Conservation (phyloP, 352 stramenopile genomes). For the Blastocystis sp. region DNA sequence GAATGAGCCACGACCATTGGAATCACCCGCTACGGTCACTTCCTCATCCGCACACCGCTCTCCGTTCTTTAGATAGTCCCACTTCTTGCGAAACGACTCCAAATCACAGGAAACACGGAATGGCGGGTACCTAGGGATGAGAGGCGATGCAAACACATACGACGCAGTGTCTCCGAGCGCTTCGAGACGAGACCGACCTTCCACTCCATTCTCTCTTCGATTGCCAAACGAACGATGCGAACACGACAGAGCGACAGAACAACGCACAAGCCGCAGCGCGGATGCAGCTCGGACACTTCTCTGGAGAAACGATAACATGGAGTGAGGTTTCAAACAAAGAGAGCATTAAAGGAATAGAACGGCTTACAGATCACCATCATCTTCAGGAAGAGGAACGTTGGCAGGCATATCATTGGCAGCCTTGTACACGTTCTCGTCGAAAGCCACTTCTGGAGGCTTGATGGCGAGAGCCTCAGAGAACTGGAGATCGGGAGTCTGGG, state of each 20-base stretch:
- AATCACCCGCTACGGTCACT: conserved; percentile 30
- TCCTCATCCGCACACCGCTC: conserved; percentile 17
- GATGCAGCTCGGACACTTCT: background rate
- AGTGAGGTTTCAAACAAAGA: conserved; percentile 4
- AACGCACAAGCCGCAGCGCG: background rate
- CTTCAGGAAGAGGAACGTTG: conserved; percentile 18
- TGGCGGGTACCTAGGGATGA: conserved; percentile 19
- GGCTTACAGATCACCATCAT: conserved; percentile 54
- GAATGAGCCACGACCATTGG: background rate
- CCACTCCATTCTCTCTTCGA: background rate
- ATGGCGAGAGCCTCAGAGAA: conserved; percentile 38
- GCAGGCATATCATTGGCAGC: conserved; percentile 35
- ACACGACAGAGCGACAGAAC: background rate
- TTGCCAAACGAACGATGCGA: background rate
- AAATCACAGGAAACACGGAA: conserved; percentile 15
- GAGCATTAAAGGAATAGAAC: conserved; percentile 26
- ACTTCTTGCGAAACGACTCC: conserved; percentile 67
- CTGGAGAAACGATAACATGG: background rate
- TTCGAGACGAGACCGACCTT: background rate
- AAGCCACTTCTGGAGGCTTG: conserved; percentile 48
- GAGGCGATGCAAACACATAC: background rate
- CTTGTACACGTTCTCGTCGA: conserved; percentile 23
- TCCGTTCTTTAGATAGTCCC: conserved; percentile 66
- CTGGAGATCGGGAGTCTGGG: background rate
- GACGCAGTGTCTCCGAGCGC: background rate